Conservation (phyloP, 2,329 filamentous ascomycete genomes). For the Didymella segeticola region DNA sequence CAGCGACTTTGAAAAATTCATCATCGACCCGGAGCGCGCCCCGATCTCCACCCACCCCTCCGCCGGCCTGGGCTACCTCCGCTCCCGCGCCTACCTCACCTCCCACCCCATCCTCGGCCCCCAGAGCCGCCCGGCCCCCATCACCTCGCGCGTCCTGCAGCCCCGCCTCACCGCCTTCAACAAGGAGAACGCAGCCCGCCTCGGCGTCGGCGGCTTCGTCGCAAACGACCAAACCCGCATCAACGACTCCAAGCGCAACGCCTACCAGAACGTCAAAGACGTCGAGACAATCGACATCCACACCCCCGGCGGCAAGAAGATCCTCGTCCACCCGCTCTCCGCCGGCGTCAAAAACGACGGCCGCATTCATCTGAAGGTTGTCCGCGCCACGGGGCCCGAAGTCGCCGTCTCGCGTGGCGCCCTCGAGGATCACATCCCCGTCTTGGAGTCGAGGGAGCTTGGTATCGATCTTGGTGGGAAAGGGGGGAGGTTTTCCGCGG, state of each 20-base stretch:
- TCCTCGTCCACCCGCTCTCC: conserved; percentile 57
- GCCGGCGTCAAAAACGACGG: conserved; percentile 45
- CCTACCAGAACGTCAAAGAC: conserved; percentile 17
- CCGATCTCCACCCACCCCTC: conserved; percentile 68
- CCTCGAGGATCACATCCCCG: conserved; percentile 35
- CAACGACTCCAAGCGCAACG: conserved; percentile 26
- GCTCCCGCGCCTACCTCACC: conserved; percentile 60
- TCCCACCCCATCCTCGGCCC: conserved; percentile 69
- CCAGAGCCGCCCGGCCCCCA: conserved; percentile 58
- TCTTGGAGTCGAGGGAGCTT: conserved; percentile 1
- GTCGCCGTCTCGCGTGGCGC: conserved; percentile 33
- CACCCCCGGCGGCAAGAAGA: conserved; percentile 58
- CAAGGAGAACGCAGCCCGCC: conserved; percentile 39
- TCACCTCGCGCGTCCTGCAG: conserved; percentile 64
- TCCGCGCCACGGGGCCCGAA: conserved; percentile 29
- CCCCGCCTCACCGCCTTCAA: conserved; percentile 28
- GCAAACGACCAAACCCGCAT: conserved; percentile 48
- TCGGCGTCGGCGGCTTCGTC: conserved; percentile 56
- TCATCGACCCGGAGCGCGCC: conserved; percentile 46
- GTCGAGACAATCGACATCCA: conserved; percentile 51
- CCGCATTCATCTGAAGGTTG: conserved; percentile 37
- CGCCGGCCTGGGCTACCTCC: conserved; percentile 67
- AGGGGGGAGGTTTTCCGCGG: background rate
- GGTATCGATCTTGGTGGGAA: conserved; percentile 7
- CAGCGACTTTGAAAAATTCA: conserved; percentile 35